Evolutionary conservation across 129 eudicot species (phyloP).

Genomic region (Apium graveolens): DNA sequence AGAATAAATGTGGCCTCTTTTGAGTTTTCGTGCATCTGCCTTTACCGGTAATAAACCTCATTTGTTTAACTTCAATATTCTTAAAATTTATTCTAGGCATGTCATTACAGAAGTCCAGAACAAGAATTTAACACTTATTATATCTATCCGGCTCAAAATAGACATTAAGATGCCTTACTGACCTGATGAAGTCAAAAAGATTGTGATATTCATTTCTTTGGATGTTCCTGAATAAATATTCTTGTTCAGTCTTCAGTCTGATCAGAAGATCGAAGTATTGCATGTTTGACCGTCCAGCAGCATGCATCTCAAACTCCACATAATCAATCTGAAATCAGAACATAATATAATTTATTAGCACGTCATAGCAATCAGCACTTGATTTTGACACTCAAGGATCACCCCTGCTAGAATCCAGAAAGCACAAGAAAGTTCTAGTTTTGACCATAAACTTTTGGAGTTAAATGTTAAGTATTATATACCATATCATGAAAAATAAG

Average conservation of each 20-base stretch:
- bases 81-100: no score
- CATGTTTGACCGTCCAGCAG: slow-evolving; percentile 94
- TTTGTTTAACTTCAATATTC: not conserved
- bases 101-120: no score
- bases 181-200: slow-evolving; percentile 55
- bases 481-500: slow-evolving; percentile 96
- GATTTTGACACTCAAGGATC: not conserved
- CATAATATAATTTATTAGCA: not conserved
- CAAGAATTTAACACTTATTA: no score
- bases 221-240: slow-evolving; percentile 85
- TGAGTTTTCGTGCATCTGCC: no score
- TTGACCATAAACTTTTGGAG: not conserved
- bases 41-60: no score
- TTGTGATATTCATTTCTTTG: slow-evolving; percentile 87
- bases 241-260: slow-evolving; percentile 83
- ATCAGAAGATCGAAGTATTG: slow-evolving; percentile 87
- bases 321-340: slow-evolving; percentile 50
- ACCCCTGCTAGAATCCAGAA: not conserved
- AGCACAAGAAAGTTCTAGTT: not conserved
- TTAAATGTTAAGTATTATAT: not conserved
- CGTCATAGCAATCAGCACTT: not conserved
- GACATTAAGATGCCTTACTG: slow-evolving; percentile 25
- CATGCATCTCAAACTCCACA: slow-evolving; percentile 91
- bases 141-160: no score
- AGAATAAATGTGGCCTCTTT: not conserved